phyloP scores from a whole-genome alignment of 2,329 filamentous ascomycete species.

The Penicillium sp. region DNA sequence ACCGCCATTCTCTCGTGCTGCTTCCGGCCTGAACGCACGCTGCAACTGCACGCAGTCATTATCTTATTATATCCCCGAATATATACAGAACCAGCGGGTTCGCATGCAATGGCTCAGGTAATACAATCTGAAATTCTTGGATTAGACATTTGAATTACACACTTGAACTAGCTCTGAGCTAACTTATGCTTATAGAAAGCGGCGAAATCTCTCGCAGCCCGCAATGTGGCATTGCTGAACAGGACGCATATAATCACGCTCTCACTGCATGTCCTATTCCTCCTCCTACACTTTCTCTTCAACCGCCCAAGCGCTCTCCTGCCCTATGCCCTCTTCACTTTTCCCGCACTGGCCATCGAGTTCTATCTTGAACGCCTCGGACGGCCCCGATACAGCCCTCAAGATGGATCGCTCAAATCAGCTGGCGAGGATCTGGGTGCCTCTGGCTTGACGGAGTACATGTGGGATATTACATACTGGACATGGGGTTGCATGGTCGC shows the following conservation, averaged over 20 bases:
- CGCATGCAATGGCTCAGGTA: slow-evolving; percentile 20
- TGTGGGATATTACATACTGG: slow-evolving; percentile 96
- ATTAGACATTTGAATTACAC: too few species aligned
- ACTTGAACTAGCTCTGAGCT: background rate
- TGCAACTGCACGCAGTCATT: background rate
- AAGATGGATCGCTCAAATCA: slow-evolving; percentile 63
- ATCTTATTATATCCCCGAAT: background rate
- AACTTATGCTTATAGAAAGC: slow-evolving; percentile 40
- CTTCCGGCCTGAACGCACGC: background rate
- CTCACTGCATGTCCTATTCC: slow-evolving; percentile 67
- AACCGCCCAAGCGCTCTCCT: slow-evolving; percentile 60
- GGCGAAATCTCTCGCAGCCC: slow-evolving; percentile 63
- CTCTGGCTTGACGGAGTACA: slow-evolving; percentile 87
- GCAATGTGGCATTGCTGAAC: slow-evolving; percentile 72
- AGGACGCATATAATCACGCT: slow-evolving; percentile 76
- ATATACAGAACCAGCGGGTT: background rate
- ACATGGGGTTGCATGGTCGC: slow-evolving; percentile 74
- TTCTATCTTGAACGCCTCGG: slow-evolving; percentile 80
- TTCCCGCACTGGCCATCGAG: slow-evolving; percentile 74
- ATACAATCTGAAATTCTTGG: too few species aligned
- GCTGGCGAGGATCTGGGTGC: slow-evolving; percentile 86
- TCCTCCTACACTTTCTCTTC: slow-evolving; percentile 64
- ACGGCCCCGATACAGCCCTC: slow-evolving; percentile 67
- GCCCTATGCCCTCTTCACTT: slow-evolving; percentile 67
- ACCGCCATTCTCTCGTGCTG: slow-evolving; percentile 19